phyloP scores from a whole-genome alignment of 176 grass and related monocot species.

The Rhipidocladum racemiflorum region DNA sequence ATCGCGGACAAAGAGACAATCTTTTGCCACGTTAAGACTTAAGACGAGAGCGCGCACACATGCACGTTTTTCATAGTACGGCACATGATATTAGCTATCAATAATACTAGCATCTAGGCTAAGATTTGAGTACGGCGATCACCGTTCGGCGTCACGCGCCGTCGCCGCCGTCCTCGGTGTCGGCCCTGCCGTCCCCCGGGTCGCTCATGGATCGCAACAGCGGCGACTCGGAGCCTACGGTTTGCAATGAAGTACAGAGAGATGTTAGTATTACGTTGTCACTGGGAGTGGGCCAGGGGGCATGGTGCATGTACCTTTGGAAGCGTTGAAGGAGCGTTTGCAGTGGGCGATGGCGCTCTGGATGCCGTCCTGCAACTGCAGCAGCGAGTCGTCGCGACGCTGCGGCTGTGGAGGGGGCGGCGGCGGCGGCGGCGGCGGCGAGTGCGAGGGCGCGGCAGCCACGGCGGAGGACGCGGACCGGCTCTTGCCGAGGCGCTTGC shows the following conservation, averaged over 20 bases:
- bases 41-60: neutral
- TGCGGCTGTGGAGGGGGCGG: conserved; percentile 14
- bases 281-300: neutral
- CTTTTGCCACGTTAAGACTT: conserved; percentile 22
- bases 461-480: conserved; percentile 84
- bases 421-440: neutral
- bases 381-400: conserved; percentile 78
- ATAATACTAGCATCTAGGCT: conserved; percentile 8
- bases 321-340: conserved; percentile 83
- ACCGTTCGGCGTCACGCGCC: conserved; percentile 15
- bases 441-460: conserved; percentile 35
- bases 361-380: conserved; percentile 88
- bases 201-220: conserved; percentile 56
- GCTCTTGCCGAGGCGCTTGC: conserved; percentile 81
- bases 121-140: conserved; percentile 23
- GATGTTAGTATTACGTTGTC: neutral
- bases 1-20: conserved; percentile 30
- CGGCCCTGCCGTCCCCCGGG: conserved; percentile 34
- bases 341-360: conserved; percentile 97
- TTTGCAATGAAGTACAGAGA: neutral
- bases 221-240: conserved; percentile 58
- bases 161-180: conserved; percentile 38
- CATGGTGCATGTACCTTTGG: conserved; percentile 39
- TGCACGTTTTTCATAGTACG: conserved; percentile 16
- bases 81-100: neutral